A percentile compares a stretch with the other conserved stretches of the same genome.
These are phyloP conservation scores for Microcyclosporella mali DNA, from an alignment of 2,329 filamentous ascomycete genomes.

Conservation along the genomic window DNA sequence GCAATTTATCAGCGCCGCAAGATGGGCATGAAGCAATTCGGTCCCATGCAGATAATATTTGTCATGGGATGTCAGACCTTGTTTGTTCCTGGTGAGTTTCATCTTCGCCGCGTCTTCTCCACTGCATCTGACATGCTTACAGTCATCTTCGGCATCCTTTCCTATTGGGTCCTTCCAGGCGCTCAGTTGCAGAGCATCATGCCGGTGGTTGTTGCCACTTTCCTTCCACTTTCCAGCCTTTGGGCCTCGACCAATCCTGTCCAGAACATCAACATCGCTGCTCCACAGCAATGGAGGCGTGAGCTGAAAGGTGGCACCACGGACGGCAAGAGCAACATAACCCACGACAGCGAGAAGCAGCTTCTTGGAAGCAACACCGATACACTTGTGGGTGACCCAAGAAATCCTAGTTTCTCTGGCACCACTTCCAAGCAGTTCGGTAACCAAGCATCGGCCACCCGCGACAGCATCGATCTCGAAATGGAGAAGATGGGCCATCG, in stretches of 20 bases:
- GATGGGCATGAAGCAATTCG: conserved; percentile 55
- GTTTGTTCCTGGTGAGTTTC: conserved; percentile 53
- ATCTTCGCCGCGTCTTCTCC: not conserved
- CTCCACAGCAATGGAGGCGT: conserved; percentile 15
- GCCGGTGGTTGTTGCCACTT: conserved; percentile 54
- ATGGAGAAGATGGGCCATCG: conserved; percentile 15
- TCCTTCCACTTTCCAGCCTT: conserved; percentile 60
- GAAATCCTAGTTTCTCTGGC: conserved; percentile 9
- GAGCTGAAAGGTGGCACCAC: conserved; percentile 9
- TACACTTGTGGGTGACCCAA: conserved; percentile 18
- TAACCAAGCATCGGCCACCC: conserved; percentile 7
- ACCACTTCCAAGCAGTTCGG: conserved; percentile 13
- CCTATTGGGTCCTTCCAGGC: conserved; percentile 44
- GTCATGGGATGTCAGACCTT: conserved; percentile 63
- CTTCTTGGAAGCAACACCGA: conserved; percentile 14
- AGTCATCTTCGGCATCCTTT: conserved; percentile 57
- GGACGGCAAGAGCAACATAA: conserved; percentile 9
- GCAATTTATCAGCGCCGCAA: conserved; percentile 51
- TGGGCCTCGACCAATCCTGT: conserved; percentile 50
- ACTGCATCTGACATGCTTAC: conserved; percentile 12
- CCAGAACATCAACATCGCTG: conserved; percentile 22
- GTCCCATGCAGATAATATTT: conserved; percentile 61
- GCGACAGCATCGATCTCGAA: conserved; percentile 20
- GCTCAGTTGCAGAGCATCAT: conserved; percentile 51
- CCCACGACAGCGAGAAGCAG: conserved; percentile 17